These are phyloP conservation scores for Yarrowia sp. DNA, from an alignment of 805 yeast species.

Conservation along the genomic window DNA sequence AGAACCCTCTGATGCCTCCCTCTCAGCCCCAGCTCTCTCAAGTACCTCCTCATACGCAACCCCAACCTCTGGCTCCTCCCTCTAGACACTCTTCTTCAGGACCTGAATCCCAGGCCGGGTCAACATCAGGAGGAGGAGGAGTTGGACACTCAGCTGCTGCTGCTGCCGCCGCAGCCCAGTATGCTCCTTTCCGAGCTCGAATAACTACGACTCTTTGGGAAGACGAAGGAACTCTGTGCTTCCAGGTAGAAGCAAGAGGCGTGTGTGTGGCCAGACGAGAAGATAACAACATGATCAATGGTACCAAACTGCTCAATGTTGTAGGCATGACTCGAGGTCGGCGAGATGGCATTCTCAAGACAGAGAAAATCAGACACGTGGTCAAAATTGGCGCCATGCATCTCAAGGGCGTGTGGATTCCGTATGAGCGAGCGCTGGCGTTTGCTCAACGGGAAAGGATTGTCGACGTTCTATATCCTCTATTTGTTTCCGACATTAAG, in stretches of 20 bases:
- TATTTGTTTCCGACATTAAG: constrained; percentile 60
- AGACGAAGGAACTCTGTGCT: constrained; percentile 79
- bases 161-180: constrained; percentile 14
- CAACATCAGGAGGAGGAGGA: neutral
- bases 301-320: constrained; percentile 77
- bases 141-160: neutral
- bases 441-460: constrained; percentile 79
- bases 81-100: neutral
- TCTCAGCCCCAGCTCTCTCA: constrained; percentile 6
- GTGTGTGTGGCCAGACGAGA: constrained; percentile 78
- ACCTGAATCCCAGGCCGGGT: neutral
- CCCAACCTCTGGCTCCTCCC: neutral
- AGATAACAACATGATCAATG: constrained; percentile 85
- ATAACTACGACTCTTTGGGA: constrained; percentile 87
- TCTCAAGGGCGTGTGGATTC: constrained; percentile 88
- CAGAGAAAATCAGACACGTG: constrained; percentile 73
- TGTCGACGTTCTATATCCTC: constrained; percentile 63
- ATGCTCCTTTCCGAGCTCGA: constrained; percentile 40
- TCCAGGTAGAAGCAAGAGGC: constrained; percentile 79
- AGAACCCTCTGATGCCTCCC: neutral
- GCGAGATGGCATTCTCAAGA: constrained; percentile 80
- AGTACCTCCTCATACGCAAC: neutral
- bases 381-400: constrained; percentile 87
- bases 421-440: constrained; percentile 75
- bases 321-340: constrained; percentile 86